Conservation (phyloP, 2,329 filamentous ascomycete genomes). For the Xylariaceae sp. region DNA sequence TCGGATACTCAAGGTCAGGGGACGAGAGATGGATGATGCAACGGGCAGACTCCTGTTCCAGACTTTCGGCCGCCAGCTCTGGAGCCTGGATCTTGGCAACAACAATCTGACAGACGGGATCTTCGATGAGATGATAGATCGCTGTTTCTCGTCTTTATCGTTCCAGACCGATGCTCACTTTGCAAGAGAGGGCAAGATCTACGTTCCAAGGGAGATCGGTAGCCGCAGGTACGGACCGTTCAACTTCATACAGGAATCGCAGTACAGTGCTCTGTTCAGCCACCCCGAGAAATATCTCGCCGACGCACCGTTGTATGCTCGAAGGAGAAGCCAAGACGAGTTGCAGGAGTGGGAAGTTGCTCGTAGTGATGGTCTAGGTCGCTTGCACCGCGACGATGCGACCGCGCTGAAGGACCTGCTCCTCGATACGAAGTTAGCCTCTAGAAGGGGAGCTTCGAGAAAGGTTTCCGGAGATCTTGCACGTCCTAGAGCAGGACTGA, state of each 20-base stretch:
- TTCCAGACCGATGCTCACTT: slow-evolving; percentile 36
- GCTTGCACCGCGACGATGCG: slow-evolving; percentile 29
- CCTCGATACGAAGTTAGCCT: slow-evolving; percentile 16
- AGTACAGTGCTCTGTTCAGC: slow-evolving; percentile 37
- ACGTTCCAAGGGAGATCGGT: slow-evolving; percentile 22
- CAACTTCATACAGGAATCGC: slow-evolving; percentile 43
- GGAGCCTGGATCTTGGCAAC: slow-evolving; percentile 52
- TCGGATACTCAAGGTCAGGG: slow-evolving; percentile 46
- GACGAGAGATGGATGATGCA: slow-evolving; percentile 42
- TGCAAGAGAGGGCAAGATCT: slow-evolving; percentile 42
- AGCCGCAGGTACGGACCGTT: slow-evolving; percentile 37
- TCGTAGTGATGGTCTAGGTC: slow-evolving; percentile 32
- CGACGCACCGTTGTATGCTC: slow-evolving; percentile 42
- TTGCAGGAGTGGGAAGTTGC: slow-evolving; percentile 22
- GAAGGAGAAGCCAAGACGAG: slow-evolving; percentile 14
- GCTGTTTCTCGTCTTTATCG: slow-evolving; percentile 28
- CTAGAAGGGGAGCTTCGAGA: slow-evolving; percentile 10
- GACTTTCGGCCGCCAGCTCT: slow-evolving; percentile 37
- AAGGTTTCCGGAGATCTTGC: slow-evolving; percentile 20
- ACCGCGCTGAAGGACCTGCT: slow-evolving; percentile 27
- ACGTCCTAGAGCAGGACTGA: slow-evolving; percentile 34
- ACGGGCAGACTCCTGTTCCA: slow-evolving; percentile 31
- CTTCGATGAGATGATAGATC: slow-evolving; percentile 29
- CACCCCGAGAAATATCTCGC: slow-evolving; percentile 45
- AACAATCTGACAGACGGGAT: slow-evolving; percentile 48